Conservation (phyloP, 139 green algal species). For the Chlamydomonas sp. region DNA sequence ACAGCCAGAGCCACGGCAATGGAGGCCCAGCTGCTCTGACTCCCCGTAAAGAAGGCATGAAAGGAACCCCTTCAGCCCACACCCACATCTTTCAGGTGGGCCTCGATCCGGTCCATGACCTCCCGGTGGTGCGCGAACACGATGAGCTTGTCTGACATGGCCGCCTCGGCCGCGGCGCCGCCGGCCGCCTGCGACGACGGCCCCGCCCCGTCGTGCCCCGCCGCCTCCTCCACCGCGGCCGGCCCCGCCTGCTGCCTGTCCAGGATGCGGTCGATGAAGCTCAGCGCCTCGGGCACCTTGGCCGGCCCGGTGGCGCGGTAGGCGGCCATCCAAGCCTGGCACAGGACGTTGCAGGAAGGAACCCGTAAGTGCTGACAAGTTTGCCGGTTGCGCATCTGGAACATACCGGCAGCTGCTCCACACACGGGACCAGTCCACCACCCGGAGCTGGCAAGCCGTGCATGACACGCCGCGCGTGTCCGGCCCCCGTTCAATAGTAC, state of each 20-base stretch:
- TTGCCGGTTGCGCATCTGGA: too few relatives aligned
- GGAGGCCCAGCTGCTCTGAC: too few relatives aligned
- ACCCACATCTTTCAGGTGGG: slow-evolving; percentile 27
- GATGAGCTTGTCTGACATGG: slow-evolving; percentile 58
- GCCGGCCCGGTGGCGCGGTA: slow-evolving; percentile 51
- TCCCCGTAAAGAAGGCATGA: too few relatives aligned
- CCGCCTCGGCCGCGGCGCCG: neutral
- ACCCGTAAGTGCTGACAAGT: neutral
- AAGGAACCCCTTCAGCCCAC: neutral
- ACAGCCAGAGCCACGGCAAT: too few relatives aligned
- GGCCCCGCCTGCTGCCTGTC: neutral
- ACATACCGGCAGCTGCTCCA: too few relatives aligned
- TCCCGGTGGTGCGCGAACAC: slow-evolving; percentile 74
- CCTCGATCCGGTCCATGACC: slow-evolving; percentile 57
- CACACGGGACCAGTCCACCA: too few relatives aligned
- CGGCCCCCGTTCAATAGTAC: too few relatives aligned
- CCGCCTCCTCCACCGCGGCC: neutral
- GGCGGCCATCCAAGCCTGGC: slow-evolving; percentile 22
- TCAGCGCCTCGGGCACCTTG: slow-evolving; percentile 48
- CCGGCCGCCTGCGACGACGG: too few relatives aligned
- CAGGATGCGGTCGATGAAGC: slow-evolving; percentile 58
- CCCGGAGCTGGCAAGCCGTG: too few relatives aligned
- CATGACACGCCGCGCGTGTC: too few relatives aligned
- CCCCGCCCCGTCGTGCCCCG: neutral
- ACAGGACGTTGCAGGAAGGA: neutral